Evolutionary conservation across 768 basidiomycete species (phyloP), one percentile per base, ranked within the genome.

Genomic region (Psilocybe tampanensis): DNA sequence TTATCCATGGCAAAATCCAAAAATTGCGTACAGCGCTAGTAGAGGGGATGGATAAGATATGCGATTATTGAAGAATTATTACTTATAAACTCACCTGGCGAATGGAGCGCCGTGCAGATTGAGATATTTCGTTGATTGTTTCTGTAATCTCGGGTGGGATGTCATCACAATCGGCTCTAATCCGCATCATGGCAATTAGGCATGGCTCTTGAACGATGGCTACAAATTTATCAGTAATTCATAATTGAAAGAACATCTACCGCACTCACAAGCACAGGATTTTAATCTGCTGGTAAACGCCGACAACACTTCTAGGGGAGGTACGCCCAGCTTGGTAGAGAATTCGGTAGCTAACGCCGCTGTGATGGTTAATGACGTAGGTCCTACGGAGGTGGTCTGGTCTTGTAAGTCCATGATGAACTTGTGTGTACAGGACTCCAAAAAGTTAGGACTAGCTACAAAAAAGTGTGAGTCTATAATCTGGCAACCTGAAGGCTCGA

Each of bases 161-260:
- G 21, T 79, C 64, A 32, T 67, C 79, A 63, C 85, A 87, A 18
- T 85, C 80, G 2, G 80, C 83, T 47, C 81, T 76, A 26, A 92
- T 60, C 52, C 90, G 80, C 33, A 92, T 70, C 86, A 94, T 89
- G 2, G 86, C 79, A 29, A 93, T 67, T 26, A 94, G 70, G 58
- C 84, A 84, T 3, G 84, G 84, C 56, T 94, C 92, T 66, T 90
- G 88, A 8, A 93, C 82, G 24, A 86, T 75, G 32, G 81, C 91
- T 93, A 59, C 43, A n/a, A 44, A 13, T 39, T 15, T 13, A 5
- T 39, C 36, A 39, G 36, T 13, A 55, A 22, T 60, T 43, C 47
- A 22, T 12, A 22, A 33, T 11, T n/a, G 7, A 2, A 1, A 21
- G 19, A 22, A 47, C 5, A n/a, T 8, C 48, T 19, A n/a, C 24